Evolutionary conservation across 768 basidiomycete species (phyloP).

Genomic region (Leccinum uliginosum): DNA sequence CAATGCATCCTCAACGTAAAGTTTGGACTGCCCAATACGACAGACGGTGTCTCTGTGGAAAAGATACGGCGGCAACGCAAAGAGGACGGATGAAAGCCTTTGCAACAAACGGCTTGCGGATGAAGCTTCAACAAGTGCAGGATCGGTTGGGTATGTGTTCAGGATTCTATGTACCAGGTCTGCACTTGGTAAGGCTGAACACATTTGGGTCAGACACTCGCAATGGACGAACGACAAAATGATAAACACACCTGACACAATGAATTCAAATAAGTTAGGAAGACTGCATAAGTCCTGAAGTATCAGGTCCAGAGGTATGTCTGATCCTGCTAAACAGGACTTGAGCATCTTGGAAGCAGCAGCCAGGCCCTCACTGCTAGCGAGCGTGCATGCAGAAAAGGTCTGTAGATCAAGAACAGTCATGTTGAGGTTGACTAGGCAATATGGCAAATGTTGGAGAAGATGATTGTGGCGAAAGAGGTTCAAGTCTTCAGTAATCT

Average conservation of each 20-base stretch:
- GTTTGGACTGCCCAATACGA: conserved; percentile 16
- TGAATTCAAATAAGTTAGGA: conserved; percentile 25
- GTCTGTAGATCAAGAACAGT: conserved; percentile 11
- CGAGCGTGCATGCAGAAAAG: conserved; percentile 17
- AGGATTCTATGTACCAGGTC: conserved; percentile 29
- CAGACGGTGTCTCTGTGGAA: conserved; percentile 9
- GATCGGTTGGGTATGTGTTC: conserved; percentile 29
- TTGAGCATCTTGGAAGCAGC: conserved; percentile 12
- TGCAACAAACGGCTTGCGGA: conserved; percentile 20
- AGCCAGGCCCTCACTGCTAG: conserved; percentile 16
- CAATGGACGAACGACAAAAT: not conserved
- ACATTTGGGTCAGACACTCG: not conserved
- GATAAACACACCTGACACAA: conserved; percentile 25
- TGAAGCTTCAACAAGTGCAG: conserved; percentile 21
- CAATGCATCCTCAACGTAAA: conserved; percentile 22
- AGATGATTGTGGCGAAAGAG: too few relatives aligned
- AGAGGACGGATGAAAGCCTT: conserved; percentile 24
- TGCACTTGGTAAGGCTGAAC: conserved; percentile 12
- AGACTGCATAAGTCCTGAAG: conserved; percentile 25
- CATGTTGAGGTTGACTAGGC: not conserved
- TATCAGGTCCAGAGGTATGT: conserved; percentile 18
- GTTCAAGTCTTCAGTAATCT: too few relatives aligned
- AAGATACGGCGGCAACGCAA: conserved; percentile 19
- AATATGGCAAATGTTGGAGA: too few relatives aligned
- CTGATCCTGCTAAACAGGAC: conserved; percentile 25